Base-by-base conservation (phyloP, 1,284 basidiomycete species). In the Xerocomus nothofagi region DNA sequence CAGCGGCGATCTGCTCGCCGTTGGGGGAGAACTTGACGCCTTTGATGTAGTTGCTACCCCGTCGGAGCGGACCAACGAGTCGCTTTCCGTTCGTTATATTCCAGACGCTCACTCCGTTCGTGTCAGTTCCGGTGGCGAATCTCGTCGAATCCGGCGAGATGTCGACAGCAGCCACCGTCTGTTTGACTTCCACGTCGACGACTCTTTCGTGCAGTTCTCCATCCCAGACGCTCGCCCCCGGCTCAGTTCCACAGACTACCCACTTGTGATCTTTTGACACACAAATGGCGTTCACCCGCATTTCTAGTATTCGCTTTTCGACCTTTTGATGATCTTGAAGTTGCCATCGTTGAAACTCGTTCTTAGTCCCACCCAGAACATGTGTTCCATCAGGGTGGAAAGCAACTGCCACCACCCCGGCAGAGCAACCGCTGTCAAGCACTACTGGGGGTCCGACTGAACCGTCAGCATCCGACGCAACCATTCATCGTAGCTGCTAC, bases 1-100 rank as follows among this genome's bases (percentile, higher is more conserved):
- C 24, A 26, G 24, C 10, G 24, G 24, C 24, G 10, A 43, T 43
- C 3, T 18, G 12, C 3, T 43, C 15, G 34, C 7, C 12, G 4
- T 7, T 15, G 0, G 41, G 23, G 2, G 36, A 43, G 17, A 41
- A 41, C 2, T 11, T 24, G 36, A 43, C 6, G 10, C 18, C 39
- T 0, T 1, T 40, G 14, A 40, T 1, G 1, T 1, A 2, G 1
- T 4, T 3, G 6, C 7, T 4, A 3, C n/a, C n/a, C n/a, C n/a
- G 39, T 34, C 3, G 3, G 18, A 34, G 18, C 3, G 39, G 26
- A 4, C 39, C 18, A 21, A 34, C 12, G 2, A 40, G 9, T 34
- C 18, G 14, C 11, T 40, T 9, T 8, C 18, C 27, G 0, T 5
- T 40, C 3, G 23, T 17, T 3, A 34, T 20, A 6, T 6, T 15